phyloP scores from a whole-genome alignment of 2,329 filamentous ascomycete species.

The Colletotrichum phormii region DNA sequence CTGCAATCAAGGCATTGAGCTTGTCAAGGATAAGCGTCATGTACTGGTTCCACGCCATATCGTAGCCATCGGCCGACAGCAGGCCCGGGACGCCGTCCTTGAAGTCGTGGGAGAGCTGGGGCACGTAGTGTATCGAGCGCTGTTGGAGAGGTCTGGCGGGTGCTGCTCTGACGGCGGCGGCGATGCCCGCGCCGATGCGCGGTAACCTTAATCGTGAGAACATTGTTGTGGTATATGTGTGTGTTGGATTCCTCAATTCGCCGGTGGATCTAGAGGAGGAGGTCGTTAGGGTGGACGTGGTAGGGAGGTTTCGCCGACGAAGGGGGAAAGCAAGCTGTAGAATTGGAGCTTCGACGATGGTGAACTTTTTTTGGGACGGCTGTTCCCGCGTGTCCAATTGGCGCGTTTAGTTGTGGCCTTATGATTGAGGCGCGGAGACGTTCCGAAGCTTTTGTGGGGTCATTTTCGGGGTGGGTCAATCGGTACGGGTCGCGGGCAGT shows the following conservation, averaged over 20 bases:
- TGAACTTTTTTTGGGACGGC: slow-evolving; percentile 37
- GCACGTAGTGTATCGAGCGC: slow-evolving; percentile 59
- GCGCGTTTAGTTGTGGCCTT: slow-evolving; percentile 29
- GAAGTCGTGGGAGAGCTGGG: slow-evolving; percentile 59
- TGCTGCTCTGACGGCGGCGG: slow-evolving; percentile 13
- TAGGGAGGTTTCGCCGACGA: slow-evolving; percentile 14
- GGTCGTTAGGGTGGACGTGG: slow-evolving; percentile 2
- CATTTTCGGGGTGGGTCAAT: slow-evolving; percentile 18
- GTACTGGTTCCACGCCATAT: slow-evolving; percentile 86
- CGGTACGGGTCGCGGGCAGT: neutral
- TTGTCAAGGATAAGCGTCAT: slow-evolving; percentile 79
- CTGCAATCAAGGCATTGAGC: slow-evolving; percentile 79
- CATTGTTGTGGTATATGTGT: slow-evolving; percentile 52
- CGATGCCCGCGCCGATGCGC: slow-evolving; percentile 48
- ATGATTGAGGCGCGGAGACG: slow-evolving; percentile 32
- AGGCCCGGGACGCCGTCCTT: slow-evolving; percentile 73
- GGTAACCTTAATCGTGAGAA: slow-evolving; percentile 66
- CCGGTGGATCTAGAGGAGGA: neutral
- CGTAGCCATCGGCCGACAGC: slow-evolving; percentile 75
- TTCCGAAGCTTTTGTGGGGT: neutral
- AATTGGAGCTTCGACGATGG: slow-evolving; percentile 29
- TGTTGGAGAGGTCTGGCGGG: slow-evolving; percentile 47
- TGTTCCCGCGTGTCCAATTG: slow-evolving; percentile 16
- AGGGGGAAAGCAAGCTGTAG: slow-evolving; percentile 11
- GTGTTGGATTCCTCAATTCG: slow-evolving; percentile 21